phyloP scores from a whole-genome alignment of 768 basidiomycete species.

The Stropharia rugosoannulata region DNA sequence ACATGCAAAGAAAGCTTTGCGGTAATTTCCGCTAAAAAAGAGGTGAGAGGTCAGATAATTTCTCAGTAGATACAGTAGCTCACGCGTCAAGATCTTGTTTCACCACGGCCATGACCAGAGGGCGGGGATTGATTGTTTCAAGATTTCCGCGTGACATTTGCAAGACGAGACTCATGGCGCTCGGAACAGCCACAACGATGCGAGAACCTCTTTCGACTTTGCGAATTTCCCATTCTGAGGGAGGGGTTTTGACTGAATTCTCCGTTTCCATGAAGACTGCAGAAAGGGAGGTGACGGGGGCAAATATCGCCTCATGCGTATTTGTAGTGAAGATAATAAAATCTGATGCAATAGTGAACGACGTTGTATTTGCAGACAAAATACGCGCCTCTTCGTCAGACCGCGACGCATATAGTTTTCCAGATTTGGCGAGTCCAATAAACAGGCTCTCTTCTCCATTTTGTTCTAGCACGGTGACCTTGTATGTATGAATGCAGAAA shows the following conservation, averaged over 20 bases:
- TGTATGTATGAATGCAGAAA: conserved; percentile 52
- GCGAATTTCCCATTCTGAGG: conserved; percentile 60
- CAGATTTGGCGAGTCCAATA: conserved; percentile 63
- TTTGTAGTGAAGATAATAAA: conserved; percentile 86
- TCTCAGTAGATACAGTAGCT: conserved; percentile 24
- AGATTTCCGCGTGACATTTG: conserved; percentile 99
- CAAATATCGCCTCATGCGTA: conserved; percentile 78
- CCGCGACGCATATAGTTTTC: conserved; percentile 59
- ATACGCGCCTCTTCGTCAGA: conserved; percentile 25
- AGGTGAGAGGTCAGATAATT: neutral
- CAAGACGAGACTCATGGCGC: conserved; percentile 83
- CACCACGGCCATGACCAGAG: conserved; percentile 86
- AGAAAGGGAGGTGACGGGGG: conserved; percentile 43
- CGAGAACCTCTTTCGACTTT: conserved; percentile 87
- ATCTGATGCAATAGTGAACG: conserved; percentile 69
- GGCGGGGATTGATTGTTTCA: conserved; percentile 92
- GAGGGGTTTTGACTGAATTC: conserved; percentile 21
- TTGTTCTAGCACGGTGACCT: conserved; percentile 19
- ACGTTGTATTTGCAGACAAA: conserved; percentile 60
- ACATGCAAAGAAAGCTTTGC: conserved; percentile 88
- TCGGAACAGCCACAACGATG: conserved; percentile 87
- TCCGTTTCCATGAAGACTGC: conserved; percentile 27
- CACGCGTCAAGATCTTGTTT: conserved; percentile 73
- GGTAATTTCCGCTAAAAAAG: conserved; percentile 66
- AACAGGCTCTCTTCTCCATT: conserved; percentile 31